Percentiles rank a stretch among this genome's conserved stretches.
Evolutionary conservation across 495 filamentous ascomycete genomes (phyloP).

Genomic region (Penicillium cosmopolitanum): DNA sequence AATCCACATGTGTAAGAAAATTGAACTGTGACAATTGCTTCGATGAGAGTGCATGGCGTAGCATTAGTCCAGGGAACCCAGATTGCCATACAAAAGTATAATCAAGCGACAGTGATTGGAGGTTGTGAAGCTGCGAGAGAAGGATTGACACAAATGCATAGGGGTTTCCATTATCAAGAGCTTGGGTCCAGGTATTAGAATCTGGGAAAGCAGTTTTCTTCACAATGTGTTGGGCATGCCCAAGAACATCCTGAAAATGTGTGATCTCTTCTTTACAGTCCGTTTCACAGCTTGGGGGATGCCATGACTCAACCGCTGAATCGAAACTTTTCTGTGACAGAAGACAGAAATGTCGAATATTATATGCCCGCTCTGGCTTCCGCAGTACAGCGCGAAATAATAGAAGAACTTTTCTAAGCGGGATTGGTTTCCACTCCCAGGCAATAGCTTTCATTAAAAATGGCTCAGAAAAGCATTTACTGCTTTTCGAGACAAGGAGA

Average conservation of each 20-base stretch:
- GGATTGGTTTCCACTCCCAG: constrained; percentile 13
- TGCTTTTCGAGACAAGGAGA: constrained; percentile 15
- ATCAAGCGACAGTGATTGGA: constrained; percentile 12
- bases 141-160: constrained; percentile 18
- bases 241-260: constrained; percentile 13
- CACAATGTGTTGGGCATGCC: constrained; percentile 13
- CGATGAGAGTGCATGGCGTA: constrained; percentile 18
- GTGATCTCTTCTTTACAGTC: constrained; percentile 11
- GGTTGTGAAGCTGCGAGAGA: constrained; percentile 18
- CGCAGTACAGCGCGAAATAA: constrained; percentile 12
- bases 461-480: constrained; percentile 4
- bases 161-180: constrained; percentile 15
- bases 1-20: constrained; percentile 12
- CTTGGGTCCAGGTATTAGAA: constrained; percentile 11
- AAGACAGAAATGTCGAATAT: constrained; percentile 16
- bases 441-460: constrained; percentile 7
- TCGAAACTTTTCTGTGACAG: constrained; percentile 10
- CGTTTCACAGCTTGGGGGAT: constrained; percentile 8
- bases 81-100: constrained; percentile 22
- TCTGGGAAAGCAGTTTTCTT: constrained; percentile 12
- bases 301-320: constrained; percentile 6
- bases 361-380: constrained; percentile 10
- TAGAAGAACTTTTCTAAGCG: constrained; percentile 10
- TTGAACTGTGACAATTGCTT: constrained; percentile 13
- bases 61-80: constrained; percentile 20